Percentiles rank a stretch among this genome's conserved stretches.
Evolutionary conservation across 805 yeast genomes (phyloP).

Genomic region (Suhomyces xylopsoci): DNA sequence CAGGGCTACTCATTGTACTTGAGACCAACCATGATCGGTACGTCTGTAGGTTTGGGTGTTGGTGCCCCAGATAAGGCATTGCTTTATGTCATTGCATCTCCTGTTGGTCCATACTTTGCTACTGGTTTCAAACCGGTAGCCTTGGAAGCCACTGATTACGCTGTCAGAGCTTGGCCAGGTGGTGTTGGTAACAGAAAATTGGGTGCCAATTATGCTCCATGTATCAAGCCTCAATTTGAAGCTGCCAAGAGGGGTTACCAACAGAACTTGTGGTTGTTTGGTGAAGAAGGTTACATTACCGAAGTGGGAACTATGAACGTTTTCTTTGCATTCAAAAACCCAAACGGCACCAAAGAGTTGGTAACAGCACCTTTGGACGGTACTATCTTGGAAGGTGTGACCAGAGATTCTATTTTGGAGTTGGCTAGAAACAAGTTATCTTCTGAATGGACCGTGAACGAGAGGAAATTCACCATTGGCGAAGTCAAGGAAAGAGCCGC

Average conservation of each 20-base stretch:
- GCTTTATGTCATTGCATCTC: constrained; percentile 84
- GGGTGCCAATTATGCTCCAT: constrained; percentile 98
- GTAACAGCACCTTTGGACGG: constrained; percentile 97
- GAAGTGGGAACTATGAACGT: constrained; percentile 99
- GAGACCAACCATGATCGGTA: constrained; percentile 95
- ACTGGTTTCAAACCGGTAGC: constrained; percentile 95
- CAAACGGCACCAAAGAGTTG: constrained; percentile 85
- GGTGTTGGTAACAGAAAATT: constrained; percentile 95
- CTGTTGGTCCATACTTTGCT: constrained; percentile 94
- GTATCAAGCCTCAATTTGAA: constrained; percentile 83
- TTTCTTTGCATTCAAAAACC: constrained; percentile 78
- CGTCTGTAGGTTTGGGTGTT: constrained; percentile 86
- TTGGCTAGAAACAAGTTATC: constrained; percentile 76
- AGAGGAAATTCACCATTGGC: constrained; percentile 76
- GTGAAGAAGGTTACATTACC: constrained; percentile 79
- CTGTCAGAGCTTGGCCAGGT: constrained; percentile 99
- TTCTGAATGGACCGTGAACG: constrained; percentile 78
- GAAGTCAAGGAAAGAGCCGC: constrained; percentile 78
- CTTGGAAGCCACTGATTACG: constrained; percentile 92
- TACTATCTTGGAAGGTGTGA: constrained; percentile 94
- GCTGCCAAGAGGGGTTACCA: constrained; percentile 92
- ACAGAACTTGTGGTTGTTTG: constrained; percentile 95
- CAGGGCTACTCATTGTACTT: constrained; percentile 88
- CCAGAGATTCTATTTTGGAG: constrained; percentile 81
- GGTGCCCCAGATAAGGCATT: constrained; percentile 77